phyloP scores from a whole-genome alignment of 352 stramenopile species.

The Globisporangium sylvaticum region DNA sequence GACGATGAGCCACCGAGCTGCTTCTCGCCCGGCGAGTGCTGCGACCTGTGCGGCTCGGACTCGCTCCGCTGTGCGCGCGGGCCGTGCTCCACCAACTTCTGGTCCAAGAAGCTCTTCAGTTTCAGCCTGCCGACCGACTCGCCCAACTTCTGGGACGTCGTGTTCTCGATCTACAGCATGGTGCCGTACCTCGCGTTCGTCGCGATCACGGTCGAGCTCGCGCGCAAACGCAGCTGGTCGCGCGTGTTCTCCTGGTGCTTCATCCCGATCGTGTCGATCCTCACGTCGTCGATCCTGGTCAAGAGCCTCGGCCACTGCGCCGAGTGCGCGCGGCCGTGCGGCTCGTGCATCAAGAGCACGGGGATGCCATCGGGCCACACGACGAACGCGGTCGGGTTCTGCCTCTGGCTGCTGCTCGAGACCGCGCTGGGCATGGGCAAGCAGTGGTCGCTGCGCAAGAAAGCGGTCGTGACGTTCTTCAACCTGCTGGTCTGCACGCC shows the following conservation, averaged over 20 bases:
- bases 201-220: conserved; percentile 29
- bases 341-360: conserved; percentile 38
- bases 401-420: conserved; percentile 47
- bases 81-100: conserved; percentile 38
- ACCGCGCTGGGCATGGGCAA: conserved; percentile 31
- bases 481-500: conserved; percentile 33
- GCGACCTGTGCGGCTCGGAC: conserved; percentile 36
- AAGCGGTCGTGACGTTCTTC: conserved; percentile 10
- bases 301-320: conserved; percentile 38
- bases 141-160: conserved; percentile 43
- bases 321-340: conserved; percentile 44
- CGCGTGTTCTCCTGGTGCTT: conserved; percentile 43
- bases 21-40: conserved; percentile 33
- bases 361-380: conserved; percentile 61
- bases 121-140: conserved; percentile 32
- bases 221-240: conserved; percentile 39
- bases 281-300: conserved; percentile 39
- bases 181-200: conserved; percentile 50
- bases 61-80: conserved; percentile 46
- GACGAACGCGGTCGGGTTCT: conserved; percentile 46
- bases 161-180: conserved; percentile 49
- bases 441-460: conserved; percentile 17
- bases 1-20: background rate
- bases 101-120: conserved; percentile 48
- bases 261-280: conserved; percentile 38